Conservation (phyloP, 768 basidiomycete species). For the Suillus lakei region DNA sequence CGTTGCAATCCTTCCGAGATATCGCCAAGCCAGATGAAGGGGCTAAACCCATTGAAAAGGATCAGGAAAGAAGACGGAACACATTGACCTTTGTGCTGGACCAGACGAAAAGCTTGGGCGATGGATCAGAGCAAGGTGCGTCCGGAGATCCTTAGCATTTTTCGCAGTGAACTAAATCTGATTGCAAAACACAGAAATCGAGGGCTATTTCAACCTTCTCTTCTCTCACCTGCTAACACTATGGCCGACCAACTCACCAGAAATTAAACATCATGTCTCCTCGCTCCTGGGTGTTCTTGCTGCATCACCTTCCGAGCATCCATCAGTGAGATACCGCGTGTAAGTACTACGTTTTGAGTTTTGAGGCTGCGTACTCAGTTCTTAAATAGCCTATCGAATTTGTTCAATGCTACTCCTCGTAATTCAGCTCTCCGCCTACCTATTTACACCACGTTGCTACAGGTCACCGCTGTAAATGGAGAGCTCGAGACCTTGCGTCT, state of each 20-base stretch:
- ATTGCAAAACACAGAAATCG: slow-evolving; percentile 58
- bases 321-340: slow-evolving; percentile 79
- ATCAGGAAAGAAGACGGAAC: slow-evolving; percentile 54
- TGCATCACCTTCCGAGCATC: slow-evolving; percentile 53
- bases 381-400: slow-evolving; percentile 67
- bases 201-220: slow-evolving; percentile 88
- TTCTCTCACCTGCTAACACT: slow-evolving; percentile 73
- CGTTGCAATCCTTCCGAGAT: slow-evolving; percentile 71
- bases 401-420: slow-evolving; percentile 79
- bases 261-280: slow-evolving; percentile 55
- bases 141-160: slow-evolving; percentile 3
- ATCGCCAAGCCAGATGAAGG: slow-evolving; percentile 55
- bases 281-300: slow-evolving; percentile 60
- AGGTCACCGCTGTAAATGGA: slow-evolving; percentile 60
- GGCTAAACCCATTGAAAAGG: slow-evolving; percentile 56
- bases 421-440: slow-evolving; percentile 64
- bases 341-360: slow-evolving; percentile 30
- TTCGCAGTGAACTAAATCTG: not conserved
- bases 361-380: not conserved
- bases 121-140: slow-evolving; percentile 79
- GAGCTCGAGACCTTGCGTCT: slow-evolving; percentile 68
- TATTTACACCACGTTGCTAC: slow-evolving; percentile 67
- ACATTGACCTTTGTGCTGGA: slow-evolving; percentile 63
- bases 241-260: slow-evolving; percentile 57
- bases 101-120: slow-evolving; percentile 72